Percentiles rank a stretch among this genome's conserved stretches.
Conservation (phyloP, 2,329 filamentous ascomycete species). For the Phyllosticta paracitricarpa region DNA sequence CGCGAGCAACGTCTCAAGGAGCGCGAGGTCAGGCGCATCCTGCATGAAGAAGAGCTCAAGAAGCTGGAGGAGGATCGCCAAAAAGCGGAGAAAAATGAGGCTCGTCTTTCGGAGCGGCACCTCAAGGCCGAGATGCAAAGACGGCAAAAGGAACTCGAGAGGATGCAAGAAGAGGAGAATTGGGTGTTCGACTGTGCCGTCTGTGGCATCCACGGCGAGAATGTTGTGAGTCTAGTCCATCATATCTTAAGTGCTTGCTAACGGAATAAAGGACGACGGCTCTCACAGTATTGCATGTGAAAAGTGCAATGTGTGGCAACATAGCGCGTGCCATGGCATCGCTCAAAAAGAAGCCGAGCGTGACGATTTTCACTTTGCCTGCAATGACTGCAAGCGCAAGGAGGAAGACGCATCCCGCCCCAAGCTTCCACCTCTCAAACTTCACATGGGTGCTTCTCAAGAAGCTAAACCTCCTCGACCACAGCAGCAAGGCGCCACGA, state of each 20-base stretch:
- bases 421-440: slow-evolving; percentile 53
- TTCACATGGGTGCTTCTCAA: slow-evolving; percentile 42
- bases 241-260: slow-evolving; percentile 12
- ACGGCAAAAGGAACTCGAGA: slow-evolving; percentile 64
- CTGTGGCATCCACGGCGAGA: slow-evolving; percentile 81
- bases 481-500: slow-evolving; percentile 14
- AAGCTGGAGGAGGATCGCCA: slow-evolving; percentile 68
- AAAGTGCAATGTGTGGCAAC: slow-evolving; percentile 90
- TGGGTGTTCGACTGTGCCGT: slow-evolving; percentile 91
- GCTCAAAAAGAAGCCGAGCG: slow-evolving; percentile 68
- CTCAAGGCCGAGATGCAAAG: slow-evolving; percentile 75
- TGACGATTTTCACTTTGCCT: slow-evolving; percentile 81
- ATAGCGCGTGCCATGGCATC: slow-evolving; percentile 83
- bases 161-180: slow-evolving; percentile 63
- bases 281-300: slow-evolving; percentile 92
- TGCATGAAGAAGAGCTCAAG: slow-evolving; percentile 74
- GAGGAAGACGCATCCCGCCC: slow-evolving; percentile 52
- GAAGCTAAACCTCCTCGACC: slow-evolving; percentile 15
- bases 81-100: slow-evolving; percentile 35
- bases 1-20: slow-evolving; percentile 79
- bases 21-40: slow-evolving; percentile 70
- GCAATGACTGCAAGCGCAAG: slow-evolving; percentile 58
- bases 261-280: slow-evolving; percentile 61
- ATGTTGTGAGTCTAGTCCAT: slow-evolving; percentile 41
- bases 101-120: slow-evolving; percentile 65